Evolutionary conservation across 2,329 filamentous ascomycete species (phyloP), one percentile per base, ranked within the genome.

Genomic region (Sporothrix curviconia): DNA sequence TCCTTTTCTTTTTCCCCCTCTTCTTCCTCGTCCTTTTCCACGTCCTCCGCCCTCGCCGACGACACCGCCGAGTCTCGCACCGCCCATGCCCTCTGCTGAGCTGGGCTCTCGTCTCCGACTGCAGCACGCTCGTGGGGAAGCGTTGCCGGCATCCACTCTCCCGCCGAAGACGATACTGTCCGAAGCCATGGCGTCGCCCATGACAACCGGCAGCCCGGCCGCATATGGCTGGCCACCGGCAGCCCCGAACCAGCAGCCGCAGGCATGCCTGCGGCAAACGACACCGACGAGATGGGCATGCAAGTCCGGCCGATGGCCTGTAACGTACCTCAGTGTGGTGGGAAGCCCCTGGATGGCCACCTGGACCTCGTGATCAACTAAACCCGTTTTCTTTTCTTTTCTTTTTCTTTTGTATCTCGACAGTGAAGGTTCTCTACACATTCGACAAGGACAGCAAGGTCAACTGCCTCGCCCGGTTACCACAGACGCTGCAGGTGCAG

Each of bases 361-460:
- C 19, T 14, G 12, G 3, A 40, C 49, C 19, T 19, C 36, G 51
- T 44, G 30, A 22, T 3, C 43, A 7, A 24, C 46, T 63, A 58
- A 63, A 52, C 36, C 59, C n/a, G n/a, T n/a, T n/a, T n/a, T n/a
- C n/a, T n/a, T n/a, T n/a, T n/a, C n/a, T n/a, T n/a, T n/a, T n/a
- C n/a, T n/a, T n/a, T n/a, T n/a, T n/a, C n/a, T n/a, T n/a, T n/a
- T n/a, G n/a, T n/a, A n/a, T n/a, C 24, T 55, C 37, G 64, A 42
- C 71, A 95, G 92, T 97, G 72, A 97, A 97, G 79, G 88, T 97
- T 51, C 85, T 95, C 60, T 99, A 97, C 74, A 96, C 91, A 32
- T 96, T 97, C 74, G 92, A 97, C 71, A 85, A 86, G 68, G 86
- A 92, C 64, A 87, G 84, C 74, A 91, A 91, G 72, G 86, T 90